Evolutionary conservation across 2,329 filamentous ascomycete genomes (phyloP), one percentile per base, ranked within the genome.

Genomic region (Aspergillus nomiae): DNA sequence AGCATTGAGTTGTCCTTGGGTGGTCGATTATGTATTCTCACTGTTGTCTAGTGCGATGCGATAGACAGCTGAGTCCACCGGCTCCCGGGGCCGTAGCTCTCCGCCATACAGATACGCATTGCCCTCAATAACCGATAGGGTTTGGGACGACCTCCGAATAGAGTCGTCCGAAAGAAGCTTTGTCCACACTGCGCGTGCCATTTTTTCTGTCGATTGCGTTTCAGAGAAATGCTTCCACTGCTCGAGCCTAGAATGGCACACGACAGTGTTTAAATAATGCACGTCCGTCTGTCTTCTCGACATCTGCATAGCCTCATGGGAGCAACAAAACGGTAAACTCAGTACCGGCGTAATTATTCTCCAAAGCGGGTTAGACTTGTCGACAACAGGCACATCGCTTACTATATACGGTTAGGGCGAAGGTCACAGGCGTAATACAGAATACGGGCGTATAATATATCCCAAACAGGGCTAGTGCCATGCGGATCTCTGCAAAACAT

Each of bases 81-180:
- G 89, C 71, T 91, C 80, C 55, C 88, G 83, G 3, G 90, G 84
- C 53, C 82, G 79, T 56, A 89, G 77, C 75, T 95, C 92, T 68
- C 92, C 92, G 63, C 92, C 92, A 72, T 93, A 96, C 70, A 96
- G 83, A 76, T 87, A 90, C 51, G 85, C 84, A n/a, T 80, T 83
- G 16, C 83, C 80, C 53, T 79, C 81, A 26, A 89, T 77, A 46
- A 90, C 81, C 50, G 91, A 85, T 68, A 93, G 75, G 3, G 86
- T 85, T 72, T 95, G 92, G 0, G 91, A 93, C 1, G 92, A 94
- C 59, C 91, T 88, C 9, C 65, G 70, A 8, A 76, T 65, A 1
- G 69, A 64, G 43, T 68, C 63, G 2, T 61, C 65, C 2, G 69
- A 68, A 12, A 70, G 41, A 4, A 75, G n/a, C 24, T 73, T 74